Evolutionary conservation across 768 basidiomycete genomes (phyloP).

Genomic region (Pisolithus orientalis): DNA sequence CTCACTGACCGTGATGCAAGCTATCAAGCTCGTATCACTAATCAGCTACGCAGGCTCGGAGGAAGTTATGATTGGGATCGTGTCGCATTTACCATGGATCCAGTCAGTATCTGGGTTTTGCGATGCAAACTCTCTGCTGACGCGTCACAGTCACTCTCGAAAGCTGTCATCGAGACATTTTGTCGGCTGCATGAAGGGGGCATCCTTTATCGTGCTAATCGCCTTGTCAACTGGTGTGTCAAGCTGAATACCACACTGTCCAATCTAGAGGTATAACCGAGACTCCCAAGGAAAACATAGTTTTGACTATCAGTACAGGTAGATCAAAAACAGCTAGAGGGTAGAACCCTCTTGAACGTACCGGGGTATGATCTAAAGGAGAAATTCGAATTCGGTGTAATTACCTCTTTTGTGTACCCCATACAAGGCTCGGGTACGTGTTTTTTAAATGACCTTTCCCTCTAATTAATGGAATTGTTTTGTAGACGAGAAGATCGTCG

Average conservation of each 20-base stretch:
- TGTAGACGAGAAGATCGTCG: conserved; percentile 80
- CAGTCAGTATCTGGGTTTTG: conserved; percentile 38
- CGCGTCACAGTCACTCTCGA: conserved; percentile 53
- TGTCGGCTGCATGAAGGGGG: conserved; percentile 89
- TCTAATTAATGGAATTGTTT: not conserved
- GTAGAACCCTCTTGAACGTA: conserved; percentile 79
- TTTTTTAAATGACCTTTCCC: not conserved
- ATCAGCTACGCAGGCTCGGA: conserved; percentile 82
- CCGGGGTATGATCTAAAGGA: conserved; percentile 96
- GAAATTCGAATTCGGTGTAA: conserved; percentile 93
- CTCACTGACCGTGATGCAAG: conserved; percentile 31
- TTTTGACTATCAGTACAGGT: conserved; percentile 43
- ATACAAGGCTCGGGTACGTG: conserved; percentile 75
- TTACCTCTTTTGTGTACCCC: conserved; percentile 93
- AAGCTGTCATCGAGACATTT: conserved; percentile 89
- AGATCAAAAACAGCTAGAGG: conserved; percentile 84
- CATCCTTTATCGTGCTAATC: conserved; percentile 89
- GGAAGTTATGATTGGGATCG: conserved; percentile 94
- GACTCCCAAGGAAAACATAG: not conserved
- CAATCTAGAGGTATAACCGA: conserved; percentile 78
- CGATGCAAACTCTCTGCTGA: not conserved
- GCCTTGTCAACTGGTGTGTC: conserved; percentile 98
- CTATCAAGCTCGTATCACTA: conserved; percentile 90
- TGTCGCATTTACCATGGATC: conserved; percentile 92
- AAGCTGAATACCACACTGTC: conserved; percentile 93